Percentiles rank a stretch among this genome's conserved stretches.
These are phyloP conservation scores for Fraxinus angustifolia DNA, from an alignment of 305 asterid genomes.

Conservation along the genomic window DNA sequence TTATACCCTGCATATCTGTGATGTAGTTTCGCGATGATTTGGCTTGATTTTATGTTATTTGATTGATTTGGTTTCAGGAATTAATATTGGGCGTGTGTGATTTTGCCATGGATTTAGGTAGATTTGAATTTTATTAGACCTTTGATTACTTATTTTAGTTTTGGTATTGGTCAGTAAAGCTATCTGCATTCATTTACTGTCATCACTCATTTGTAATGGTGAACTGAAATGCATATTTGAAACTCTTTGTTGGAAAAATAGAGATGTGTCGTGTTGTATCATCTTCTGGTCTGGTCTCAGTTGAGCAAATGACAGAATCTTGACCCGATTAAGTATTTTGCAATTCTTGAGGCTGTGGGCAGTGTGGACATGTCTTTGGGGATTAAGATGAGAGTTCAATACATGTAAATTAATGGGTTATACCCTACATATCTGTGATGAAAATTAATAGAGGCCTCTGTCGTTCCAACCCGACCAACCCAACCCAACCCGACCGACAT, in stretches of 20 bases:
- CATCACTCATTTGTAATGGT: background rate
- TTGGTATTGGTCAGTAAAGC: background rate
- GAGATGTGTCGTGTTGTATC: background rate
- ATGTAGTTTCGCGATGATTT: background rate
- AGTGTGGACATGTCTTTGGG: slow-evolving; percentile 90
- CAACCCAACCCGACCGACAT: no score
- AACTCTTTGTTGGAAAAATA: background rate
- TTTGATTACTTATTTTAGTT: background rate
- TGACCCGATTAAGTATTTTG: slow-evolving; percentile 89
- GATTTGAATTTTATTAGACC: background rate
- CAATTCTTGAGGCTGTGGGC: slow-evolving; percentile 83
- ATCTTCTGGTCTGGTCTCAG: background rate
- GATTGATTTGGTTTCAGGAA: background rate
- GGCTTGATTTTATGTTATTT: background rate
- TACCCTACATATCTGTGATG: no score
- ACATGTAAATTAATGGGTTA: slow-evolving; percentile 64
- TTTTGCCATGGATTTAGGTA: background rate
- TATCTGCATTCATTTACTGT: background rate
- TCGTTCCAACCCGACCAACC: no score
- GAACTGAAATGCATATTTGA: background rate
- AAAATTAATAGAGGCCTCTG: no score
- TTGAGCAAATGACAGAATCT: no score
- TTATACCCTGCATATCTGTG: no score
- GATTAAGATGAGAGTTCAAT: slow-evolving; percentile 92
- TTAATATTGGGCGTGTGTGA: background rate